Evolutionary conservation across 2,329 filamentous ascomycete species (phyloP).

Genomic region (Stemphylium lycopersici): DNA sequence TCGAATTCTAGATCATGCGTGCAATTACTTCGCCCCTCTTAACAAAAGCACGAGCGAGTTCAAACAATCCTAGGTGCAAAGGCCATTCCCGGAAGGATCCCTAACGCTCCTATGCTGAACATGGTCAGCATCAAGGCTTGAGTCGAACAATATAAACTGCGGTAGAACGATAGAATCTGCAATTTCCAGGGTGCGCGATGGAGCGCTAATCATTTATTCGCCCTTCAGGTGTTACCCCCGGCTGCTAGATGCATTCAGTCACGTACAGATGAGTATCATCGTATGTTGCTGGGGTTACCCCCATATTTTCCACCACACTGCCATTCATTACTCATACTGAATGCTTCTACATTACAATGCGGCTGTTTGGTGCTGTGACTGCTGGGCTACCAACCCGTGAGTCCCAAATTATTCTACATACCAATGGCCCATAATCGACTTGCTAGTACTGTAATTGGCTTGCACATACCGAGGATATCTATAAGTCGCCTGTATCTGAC

Average conservation of each 20-base stretch:
- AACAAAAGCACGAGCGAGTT: not conserved
- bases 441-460: conserved; percentile 10
- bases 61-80: not conserved
- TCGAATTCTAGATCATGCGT: too few species aligned
- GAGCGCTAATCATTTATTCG: not conserved
- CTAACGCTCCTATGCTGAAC: not conserved
- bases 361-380: not conserved
- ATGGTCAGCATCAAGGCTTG: not conserved
- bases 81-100: not conserved
- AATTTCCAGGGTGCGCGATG: not conserved
- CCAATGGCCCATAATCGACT: not conserved
- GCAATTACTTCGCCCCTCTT: not conserved
- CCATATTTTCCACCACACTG: not conserved
- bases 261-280: not conserved
- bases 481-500: conserved; percentile 4
- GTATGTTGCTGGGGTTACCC: not conserved
- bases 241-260: not conserved
- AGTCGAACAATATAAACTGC: not conserved
- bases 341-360: not conserved
- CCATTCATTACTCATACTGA: not conserved
- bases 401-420: not conserved
- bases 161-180: not conserved
- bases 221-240: not conserved
- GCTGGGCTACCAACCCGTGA: conserved; percentile 9
- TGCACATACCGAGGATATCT: conserved; percentile 3